Evolutionary conservation across 2,329 filamentous ascomycete species (phyloP).

Genomic region (Ophiobolus disseminans): DNA sequence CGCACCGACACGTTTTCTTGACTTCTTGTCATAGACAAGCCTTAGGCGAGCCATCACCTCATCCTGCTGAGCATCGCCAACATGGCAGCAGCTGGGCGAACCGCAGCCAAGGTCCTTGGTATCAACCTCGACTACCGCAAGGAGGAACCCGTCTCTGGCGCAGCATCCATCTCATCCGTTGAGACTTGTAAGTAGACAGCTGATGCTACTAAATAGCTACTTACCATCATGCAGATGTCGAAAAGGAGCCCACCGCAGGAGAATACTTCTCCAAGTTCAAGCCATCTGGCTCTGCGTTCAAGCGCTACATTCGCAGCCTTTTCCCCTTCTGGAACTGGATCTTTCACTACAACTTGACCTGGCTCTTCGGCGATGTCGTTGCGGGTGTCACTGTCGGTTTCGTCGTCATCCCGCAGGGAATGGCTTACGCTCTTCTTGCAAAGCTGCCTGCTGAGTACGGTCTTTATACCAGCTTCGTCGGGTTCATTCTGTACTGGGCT

Average conservation of each 20-base stretch:
- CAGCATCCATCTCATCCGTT: conserved; percentile 79
- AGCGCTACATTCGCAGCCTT: conserved; percentile 70
- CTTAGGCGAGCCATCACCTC: conserved; percentile 3
- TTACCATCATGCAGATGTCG: conserved; percentile 74
- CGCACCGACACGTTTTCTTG: neutral
- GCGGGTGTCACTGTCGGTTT: conserved; percentile 79
- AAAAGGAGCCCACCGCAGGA: conserved; percentile 75
- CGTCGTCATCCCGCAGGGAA: conserved; percentile 92
- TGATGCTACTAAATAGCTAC: neutral
- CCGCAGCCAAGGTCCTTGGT: conserved; percentile 77
- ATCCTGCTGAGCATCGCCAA: conserved; percentile 7
- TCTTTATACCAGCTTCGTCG: conserved; percentile 95
- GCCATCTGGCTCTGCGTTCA: conserved; percentile 63
- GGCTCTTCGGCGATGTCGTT: conserved; percentile 86
- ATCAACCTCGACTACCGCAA: conserved; percentile 80
- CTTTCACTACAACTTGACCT: conserved; percentile 83
- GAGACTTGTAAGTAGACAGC: conserved; percentile 32
- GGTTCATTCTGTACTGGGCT: conserved; percentile 93
- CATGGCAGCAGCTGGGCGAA: conserved; percentile 68
- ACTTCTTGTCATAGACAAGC: conserved; percentile 3
- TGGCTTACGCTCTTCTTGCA: conserved; percentile 91
- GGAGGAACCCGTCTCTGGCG: conserved; percentile 69
- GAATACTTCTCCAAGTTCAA: conserved; percentile 74
- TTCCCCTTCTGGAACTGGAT: conserved; percentile 96
- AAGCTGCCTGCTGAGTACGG: conserved; percentile 82